These are phyloP conservation scores for Perilla frutescens DNA, from an alignment of 257 asterid species.

Conservation along the genomic window DNA sequence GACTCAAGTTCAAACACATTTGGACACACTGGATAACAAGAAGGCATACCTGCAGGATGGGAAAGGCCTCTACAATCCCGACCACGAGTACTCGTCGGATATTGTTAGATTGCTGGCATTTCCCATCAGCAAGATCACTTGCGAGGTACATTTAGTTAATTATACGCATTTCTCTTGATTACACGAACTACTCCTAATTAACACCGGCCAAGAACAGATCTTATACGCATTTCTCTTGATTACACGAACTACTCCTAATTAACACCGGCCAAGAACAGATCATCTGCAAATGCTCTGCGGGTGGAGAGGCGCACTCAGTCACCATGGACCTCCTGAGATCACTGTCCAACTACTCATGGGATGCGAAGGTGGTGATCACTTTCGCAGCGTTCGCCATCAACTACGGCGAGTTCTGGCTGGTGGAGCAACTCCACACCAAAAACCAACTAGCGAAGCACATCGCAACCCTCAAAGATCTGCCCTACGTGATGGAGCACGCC, in stretches of 20 bases:
- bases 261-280: constrained; percentile 43
- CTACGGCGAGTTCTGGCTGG: constrained; percentile 78
- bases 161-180: not conserved
- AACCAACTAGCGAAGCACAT: constrained; percentile 59
- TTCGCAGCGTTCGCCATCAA: constrained; percentile 62
- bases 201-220: constrained; percentile 43
- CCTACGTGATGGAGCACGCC: constrained; percentile 39
- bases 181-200: no score
- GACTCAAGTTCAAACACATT: constrained; percentile 6
- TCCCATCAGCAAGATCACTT: constrained; percentile 67
- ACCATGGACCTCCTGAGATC: constrained; percentile 54
- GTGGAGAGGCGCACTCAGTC: constrained; percentile 58
- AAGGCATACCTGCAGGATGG: constrained; percentile 30
- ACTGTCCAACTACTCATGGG: constrained; percentile 65
- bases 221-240: not conserved
- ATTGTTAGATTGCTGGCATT: constrained; percentile 59
- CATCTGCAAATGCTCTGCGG: constrained; percentile 51
- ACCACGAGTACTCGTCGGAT: constrained; percentile 46
- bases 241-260: no score
- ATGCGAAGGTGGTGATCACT: constrained; percentile 61
- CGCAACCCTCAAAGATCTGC: constrained; percentile 61
- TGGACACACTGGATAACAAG: constrained; percentile 21
- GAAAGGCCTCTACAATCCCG: constrained; percentile 43
- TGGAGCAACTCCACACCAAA: constrained; percentile 49
- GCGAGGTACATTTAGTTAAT: constrained; percentile 52